A percentile compares a stretch with the other conserved stretches of the same genome.
These are phyloP conservation scores for Aureobasidium uvarum DNA, from an alignment of 2,329 filamentous ascomycete species.

Conservation along the genomic window DNA sequence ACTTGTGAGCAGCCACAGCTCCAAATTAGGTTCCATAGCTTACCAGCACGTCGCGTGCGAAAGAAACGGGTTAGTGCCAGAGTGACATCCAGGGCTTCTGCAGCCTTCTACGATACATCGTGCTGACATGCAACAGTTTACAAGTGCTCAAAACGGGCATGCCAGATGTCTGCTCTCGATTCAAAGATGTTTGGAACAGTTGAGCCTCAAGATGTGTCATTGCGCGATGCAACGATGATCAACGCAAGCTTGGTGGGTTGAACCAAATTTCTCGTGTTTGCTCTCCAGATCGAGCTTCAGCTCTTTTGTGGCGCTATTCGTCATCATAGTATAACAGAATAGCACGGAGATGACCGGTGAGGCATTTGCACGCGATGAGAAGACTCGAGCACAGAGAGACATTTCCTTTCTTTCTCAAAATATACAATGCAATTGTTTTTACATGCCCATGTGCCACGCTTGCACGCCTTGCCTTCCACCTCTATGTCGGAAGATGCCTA, in stretches of 20 bases:
- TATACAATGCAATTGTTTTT: conserved; percentile 10
- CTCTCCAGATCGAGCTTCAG: conserved; percentile 13
- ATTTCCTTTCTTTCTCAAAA: neutral
- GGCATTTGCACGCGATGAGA: neutral
- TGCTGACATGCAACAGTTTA: neutral
- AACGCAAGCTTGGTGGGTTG: conserved; percentile 10
- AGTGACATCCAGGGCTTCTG: conserved; percentile 4
- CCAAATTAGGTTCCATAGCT: conserved; percentile 19
- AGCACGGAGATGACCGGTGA: neutral
- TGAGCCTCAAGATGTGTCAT: conserved; percentile 15
- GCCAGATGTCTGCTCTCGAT: neutral
- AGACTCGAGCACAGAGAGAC: neutral
- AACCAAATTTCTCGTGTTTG: neutral
- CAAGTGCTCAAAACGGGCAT: neutral
- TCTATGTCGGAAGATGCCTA: conserved; percentile 15
- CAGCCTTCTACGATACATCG: conserved; percentile 10
- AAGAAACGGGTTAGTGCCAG: conserved; percentile 4
- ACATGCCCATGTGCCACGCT: neutral
- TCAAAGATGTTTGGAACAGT: neutral
- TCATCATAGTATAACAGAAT: neutral
- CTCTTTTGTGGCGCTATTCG: conserved; percentile 6
- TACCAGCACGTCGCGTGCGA: conserved; percentile 12
- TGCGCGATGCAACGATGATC: conserved; percentile 15
- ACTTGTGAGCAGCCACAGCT: neutral
- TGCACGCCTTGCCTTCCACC: neutral